phyloP scores from a whole-genome alignment of 768 basidiomycete species.

The Pholiota molesta region DNA sequence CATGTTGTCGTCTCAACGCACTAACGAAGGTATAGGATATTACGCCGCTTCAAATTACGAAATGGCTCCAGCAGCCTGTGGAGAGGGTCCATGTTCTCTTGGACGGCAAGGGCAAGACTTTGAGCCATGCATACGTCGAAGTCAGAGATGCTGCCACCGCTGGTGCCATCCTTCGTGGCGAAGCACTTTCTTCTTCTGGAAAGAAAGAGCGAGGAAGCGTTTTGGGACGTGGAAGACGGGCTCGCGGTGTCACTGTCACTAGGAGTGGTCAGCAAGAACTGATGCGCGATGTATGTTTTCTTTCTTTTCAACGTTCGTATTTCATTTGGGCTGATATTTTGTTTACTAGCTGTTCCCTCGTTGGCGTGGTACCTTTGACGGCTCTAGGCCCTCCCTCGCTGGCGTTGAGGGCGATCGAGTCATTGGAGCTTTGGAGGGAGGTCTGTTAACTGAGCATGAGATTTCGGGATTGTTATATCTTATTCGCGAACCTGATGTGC shows the following conservation, averaged over 20 bases:
- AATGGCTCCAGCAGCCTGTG: constrained; percentile 74
- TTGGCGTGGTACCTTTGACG: constrained; percentile 79
- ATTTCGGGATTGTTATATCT: constrained; percentile 67
- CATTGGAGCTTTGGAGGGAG: constrained; percentile 61
- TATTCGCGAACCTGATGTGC: constrained; percentile 77
- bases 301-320: constrained; percentile 1
- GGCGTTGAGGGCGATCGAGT: constrained; percentile 62
- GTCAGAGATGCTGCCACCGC: constrained; percentile 63
- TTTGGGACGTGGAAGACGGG: constrained; percentile 76
- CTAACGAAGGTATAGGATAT: constrained; percentile 60
- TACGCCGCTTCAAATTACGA: constrained; percentile 69
- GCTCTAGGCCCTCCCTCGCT: constrained; percentile 66
- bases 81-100: constrained; percentile 77
- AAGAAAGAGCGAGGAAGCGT: constrained; percentile 62
- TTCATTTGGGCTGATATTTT: constrained; percentile 4
- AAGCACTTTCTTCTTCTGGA: constrained; percentile 36
- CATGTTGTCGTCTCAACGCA: not conserved
- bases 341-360: constrained; percentile 69
- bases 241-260: constrained; percentile 84
- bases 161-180: constrained; percentile 66
- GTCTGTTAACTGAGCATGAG: constrained; percentile 69
- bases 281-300: constrained; percentile 68
- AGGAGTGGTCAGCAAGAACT: constrained; percentile 79
- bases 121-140: constrained; percentile 85
- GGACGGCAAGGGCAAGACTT: constrained; percentile 81